Evolutionary conservation across 1,139 yeast species (phyloP), one percentile per base, ranked within the genome.

Genomic region (Blastobotrys raffinosifermentans): DNA sequence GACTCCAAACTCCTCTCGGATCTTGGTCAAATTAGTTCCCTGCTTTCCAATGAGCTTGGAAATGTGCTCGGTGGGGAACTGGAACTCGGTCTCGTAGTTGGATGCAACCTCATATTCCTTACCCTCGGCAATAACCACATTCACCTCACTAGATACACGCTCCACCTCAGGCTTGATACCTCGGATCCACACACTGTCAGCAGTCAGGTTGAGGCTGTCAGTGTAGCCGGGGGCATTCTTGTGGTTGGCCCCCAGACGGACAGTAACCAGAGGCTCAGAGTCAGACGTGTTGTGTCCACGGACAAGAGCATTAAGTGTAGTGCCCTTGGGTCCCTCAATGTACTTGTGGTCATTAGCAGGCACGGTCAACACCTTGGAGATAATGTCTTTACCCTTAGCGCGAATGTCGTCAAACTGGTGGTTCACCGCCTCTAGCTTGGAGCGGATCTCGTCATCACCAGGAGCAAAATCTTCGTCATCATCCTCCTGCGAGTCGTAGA

Each of bases 21-120:
- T 63, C 38, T 75, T 66, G 50, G 75, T 73, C 57, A 91, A 65
- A 56, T 79, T 76, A 30, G 84, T 66, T 41, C 98, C 98, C 45
- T 77, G 84, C 59, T 81, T 83, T 49, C 98, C 99, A 60, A 93
- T 86, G 40, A 93, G 70, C 61, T 94, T 79, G 29, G 93, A 73
- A 43, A 89, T 69, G 33, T 77, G 74, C 40, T 71, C 66, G 2
- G 76, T 62, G 43, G 96, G 94, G 54, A 86, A 79, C 31, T 67
- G 68, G 48, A 76, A 63, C 29, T 72, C 65, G 16, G 77, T 61
- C 36, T 69, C 63, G 60, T 73, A 83, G 36, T 74, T 73, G 43
- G 79, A 74, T 19, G 77, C 73, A 39, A 67, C 69, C 42, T 73
- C 80, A 50, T 75, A 72, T 51, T 79, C 78, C 52, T 75, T 73